Base-by-base conservation (phyloP, 2,329 filamentous ascomycete genomes). In the Colletotrichum salicis region DNA sequence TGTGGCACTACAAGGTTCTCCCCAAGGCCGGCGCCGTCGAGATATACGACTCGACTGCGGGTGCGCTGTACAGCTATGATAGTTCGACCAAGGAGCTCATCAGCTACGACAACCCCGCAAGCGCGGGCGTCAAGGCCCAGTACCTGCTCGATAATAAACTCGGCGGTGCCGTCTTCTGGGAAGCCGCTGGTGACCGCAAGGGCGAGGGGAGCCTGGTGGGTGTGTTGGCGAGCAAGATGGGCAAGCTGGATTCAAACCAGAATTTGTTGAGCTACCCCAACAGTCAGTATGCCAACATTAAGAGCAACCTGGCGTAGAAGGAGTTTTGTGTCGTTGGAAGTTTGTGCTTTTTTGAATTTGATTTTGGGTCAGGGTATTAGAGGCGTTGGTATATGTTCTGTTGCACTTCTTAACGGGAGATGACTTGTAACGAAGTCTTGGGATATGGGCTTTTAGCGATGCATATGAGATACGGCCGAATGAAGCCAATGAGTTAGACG, bases 111-210 rank as follows among this genome's bases (percentile, higher is more conserved):
- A 92, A 87, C 4, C 84, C 89, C 0, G 79, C 82, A 37, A 89
- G 91, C 73, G 89, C 88, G 0, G 79, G 79, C 33, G 78, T 83
- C 74, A 97, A 96, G 84, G 88, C 88, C 0, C 78, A 84, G 10
- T 96, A 92, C 77, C 86, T 96, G 74, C 82, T 84, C 75, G 76
- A 83, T 27, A 84, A 85, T 64, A 84, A 87, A 0, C 86, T 97
- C 1, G 94, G 92, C 1, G 94, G 94, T 13, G 91, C 89, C 0
- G 93, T 96, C 85, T 97, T 93, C 88, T 97, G 94, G 94, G 94
- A 97, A 81, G 91, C 90, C 11, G 92, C 89, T 74, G 91, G 90
- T 13, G 94, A 97, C 77, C 83, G 80, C 74, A 75, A 73, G 0
- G 87, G 84, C 37, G 77, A 76, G 1, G 73, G 76, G 24, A 94